Base-by-base conservation (phyloP, 345 rosid species). In the Gossypium thurberi region DNA sequence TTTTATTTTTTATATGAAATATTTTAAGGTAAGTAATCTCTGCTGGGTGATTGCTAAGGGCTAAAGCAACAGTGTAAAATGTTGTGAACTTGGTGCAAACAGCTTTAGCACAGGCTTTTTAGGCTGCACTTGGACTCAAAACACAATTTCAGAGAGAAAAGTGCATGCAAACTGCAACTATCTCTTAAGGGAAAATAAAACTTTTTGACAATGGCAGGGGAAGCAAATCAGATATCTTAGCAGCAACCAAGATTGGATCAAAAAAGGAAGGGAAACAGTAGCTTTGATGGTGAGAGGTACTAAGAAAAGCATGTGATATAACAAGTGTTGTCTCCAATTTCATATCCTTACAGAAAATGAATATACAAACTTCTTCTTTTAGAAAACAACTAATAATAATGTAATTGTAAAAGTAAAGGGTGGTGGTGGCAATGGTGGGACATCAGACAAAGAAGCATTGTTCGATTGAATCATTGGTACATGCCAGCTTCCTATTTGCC, bases 261-360 rank as follows among this genome's bases (percentile, higher is more conserved):
- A 58, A 58, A 42, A 73, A 68, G 69, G 71, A 8, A 3, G 56
- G 14, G 20, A 71, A 63, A 71, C 75, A 74, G 75, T 23, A 18
- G 67, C 71, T 66, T 75, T 10, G 57, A 73, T 73, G 43, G 60
- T 59, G 18, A 59, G 60, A 23, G 57, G 50, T 5, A 63, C 57
- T 18, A 51, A 64, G 73, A 46, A 46, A 58, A 72, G 82, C 83
- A 75, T 73, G 78, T 76, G 80, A 74, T 14, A 17, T 73, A 66
- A 73, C 74, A 66, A 73, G 57, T 57, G 61, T 44, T 80, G 80
- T 58, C 78, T 73, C 72, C 71, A 69, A 60, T 8, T 68, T 55
- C 40, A 58, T 43, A 9, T 8, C 17, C 46, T 28, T 9, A 3
- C 60, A 10, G 72, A 28, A 69, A 69, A 23, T 6, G 2, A 52